A percentile compares a stretch with the other conserved stretches of the same genome.
Conservation (phyloP, 495 filamentous ascomycete genomes). For the Neurospora sp. region DNA sequence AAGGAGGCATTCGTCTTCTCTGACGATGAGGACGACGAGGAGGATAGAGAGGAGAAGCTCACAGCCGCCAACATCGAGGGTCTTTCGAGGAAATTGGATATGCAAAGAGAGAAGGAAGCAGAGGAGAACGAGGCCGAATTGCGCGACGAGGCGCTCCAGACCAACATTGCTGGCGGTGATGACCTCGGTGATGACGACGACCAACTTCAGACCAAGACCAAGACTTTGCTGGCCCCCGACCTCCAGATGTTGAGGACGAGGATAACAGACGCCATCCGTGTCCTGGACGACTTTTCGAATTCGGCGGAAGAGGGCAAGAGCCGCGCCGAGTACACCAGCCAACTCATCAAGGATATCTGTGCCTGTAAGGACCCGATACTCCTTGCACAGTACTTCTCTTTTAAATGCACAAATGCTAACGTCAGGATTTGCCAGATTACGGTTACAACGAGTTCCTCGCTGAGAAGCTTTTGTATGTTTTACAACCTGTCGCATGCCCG, state of each 20-base stretch:
- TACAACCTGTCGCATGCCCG: background rate
- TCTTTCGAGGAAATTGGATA: conserved; percentile 71
- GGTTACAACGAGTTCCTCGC: conserved; percentile 57
- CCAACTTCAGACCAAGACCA: conserved; percentile 33
- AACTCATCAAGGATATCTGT: conserved; percentile 85
- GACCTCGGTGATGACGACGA: conserved; percentile 38
- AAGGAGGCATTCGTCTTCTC: conserved; percentile 68
- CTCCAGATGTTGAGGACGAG: conserved; percentile 80
- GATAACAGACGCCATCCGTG: conserved; percentile 87
- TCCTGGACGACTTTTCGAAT: conserved; percentile 77
- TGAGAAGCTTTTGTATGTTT: conserved; percentile 24
- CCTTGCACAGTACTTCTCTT: background rate
- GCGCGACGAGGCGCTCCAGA: conserved; percentile 83
- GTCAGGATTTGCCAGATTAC: conserved; percentile 42
- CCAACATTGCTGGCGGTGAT: conserved; percentile 77
- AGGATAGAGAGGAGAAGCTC: conserved; percentile 79
- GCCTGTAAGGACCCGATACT: conserved; percentile 33
- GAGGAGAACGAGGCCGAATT: conserved; percentile 72
- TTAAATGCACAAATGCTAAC: background rate
- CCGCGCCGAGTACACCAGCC: conserved; percentile 74
- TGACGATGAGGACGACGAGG: conserved; percentile 86
- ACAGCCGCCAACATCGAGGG: conserved; percentile 96
- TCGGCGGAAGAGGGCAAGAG: conserved; percentile 68
- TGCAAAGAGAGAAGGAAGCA: conserved; percentile 55
- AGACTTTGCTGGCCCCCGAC: conserved; percentile 64